Evolutionary conservation across 257 asterid genomes (phyloP).

Genomic region (Gentiana macrophylla): DNA sequence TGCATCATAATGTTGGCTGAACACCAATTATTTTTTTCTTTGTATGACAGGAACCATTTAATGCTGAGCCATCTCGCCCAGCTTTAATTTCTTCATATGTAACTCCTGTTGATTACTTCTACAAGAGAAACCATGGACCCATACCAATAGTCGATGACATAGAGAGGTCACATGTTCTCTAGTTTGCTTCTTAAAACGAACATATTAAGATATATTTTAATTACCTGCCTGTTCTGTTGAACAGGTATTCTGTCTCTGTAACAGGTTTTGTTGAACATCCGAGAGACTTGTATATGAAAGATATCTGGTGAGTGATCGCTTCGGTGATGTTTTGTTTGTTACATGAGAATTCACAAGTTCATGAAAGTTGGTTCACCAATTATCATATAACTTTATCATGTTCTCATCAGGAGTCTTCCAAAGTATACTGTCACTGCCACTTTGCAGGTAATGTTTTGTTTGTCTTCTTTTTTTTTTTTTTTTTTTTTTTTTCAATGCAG

Average conservation of each 20-base stretch:
- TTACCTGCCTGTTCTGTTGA: constrained; percentile 16
- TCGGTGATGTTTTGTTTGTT: neutral
- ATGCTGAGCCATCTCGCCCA: constrained; percentile 81
- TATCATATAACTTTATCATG: constrained; percentile 9
- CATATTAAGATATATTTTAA: neutral
- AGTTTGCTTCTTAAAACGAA: constrained; percentile 7
- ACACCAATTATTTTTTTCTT: neutral
- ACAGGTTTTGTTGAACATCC: constrained; percentile 40
- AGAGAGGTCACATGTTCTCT: constrained; percentile 31
- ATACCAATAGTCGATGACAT: constrained; percentile 73
- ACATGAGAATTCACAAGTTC: constrained; percentile 1
- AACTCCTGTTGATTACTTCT: constrained; percentile 78
- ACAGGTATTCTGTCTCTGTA: constrained; percentile 62
- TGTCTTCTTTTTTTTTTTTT: too few relatives aligned
- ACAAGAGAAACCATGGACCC: constrained; percentile 97
- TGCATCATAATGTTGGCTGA: neutral
- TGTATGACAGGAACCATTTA: constrained; percentile 71
- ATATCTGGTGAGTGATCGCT: constrained; percentile 55
- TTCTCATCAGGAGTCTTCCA: constrained; percentile 60
- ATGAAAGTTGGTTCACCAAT: neutral
- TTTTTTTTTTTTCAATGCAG: too few relatives aligned
- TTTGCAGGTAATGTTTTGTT: constrained; percentile 47
- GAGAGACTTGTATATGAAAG: constrained; percentile 64
- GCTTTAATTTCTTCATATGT: constrained; percentile 64
- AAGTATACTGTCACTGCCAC: constrained; percentile 76